Conservation (phyloP, 2,329 filamentous ascomycete species). For the Aspergillus sp. region DNA sequence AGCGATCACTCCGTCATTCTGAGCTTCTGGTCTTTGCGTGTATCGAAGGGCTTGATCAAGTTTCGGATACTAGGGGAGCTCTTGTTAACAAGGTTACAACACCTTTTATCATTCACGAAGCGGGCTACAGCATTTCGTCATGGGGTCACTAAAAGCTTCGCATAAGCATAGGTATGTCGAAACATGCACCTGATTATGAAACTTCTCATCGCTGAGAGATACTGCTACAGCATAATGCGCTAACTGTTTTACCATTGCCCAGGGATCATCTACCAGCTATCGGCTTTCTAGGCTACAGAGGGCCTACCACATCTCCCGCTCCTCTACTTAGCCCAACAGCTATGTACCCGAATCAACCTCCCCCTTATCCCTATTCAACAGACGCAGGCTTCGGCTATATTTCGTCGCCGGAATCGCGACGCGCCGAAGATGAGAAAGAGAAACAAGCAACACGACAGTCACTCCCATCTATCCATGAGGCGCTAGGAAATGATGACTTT, state of each 20-base stretch:
- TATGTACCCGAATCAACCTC: conserved; percentile 43
- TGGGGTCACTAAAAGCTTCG: conserved; percentile 41
- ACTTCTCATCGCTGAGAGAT: neutral
- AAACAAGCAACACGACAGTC: conserved; percentile 40
- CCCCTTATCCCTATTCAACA: conserved; percentile 42
- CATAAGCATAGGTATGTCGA: conserved; percentile 34
- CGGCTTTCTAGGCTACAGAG: conserved; percentile 37
- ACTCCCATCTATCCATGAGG: conserved; percentile 71
- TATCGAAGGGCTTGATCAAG: neutral
- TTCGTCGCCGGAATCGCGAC: conserved; percentile 43
- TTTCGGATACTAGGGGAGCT: neutral
- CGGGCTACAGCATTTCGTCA: conserved; percentile 25
- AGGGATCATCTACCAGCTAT: conserved; percentile 47
- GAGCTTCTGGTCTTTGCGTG: too few relatives aligned
- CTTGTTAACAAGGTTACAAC: conserved; percentile 14
- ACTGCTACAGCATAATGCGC: conserved; percentile 9
- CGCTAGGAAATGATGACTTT: conserved; percentile 50
- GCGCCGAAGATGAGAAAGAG: conserved; percentile 45
- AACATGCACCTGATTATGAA: conserved; percentile 9
- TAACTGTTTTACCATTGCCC: conserved; percentile 19
- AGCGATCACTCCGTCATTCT: too few relatives aligned
- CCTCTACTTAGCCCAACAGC: conserved; percentile 44
- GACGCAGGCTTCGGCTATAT: conserved; percentile 40
- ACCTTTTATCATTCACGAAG: neutral
- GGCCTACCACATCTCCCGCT: conserved; percentile 36